Base-by-base conservation (phyloP, 2,329 filamentous ascomycete species). In the Blumeriella jaapii region DNA sequence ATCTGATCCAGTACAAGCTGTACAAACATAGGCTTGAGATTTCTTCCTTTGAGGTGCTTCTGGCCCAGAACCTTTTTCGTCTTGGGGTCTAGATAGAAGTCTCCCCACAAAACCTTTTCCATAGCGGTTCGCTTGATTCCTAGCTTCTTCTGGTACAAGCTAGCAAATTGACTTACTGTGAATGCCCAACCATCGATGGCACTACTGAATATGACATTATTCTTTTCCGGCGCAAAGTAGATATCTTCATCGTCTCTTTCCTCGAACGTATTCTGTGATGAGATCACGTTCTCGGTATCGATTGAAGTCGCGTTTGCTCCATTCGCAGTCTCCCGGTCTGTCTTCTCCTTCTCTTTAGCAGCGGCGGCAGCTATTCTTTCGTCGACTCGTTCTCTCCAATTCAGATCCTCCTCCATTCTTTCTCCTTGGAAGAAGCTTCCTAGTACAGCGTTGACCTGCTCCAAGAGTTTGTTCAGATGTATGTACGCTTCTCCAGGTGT, bases 121-220 rank as follows among this genome's bases (percentile, higher is more conserved):
- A 98, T 71, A 0, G 83, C 62, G 16, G 75, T 76, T 29, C 87
- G 73, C 61, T 94, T 96, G 59, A 96, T 93, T 10, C 91, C 89
- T 5, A 98, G 71, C 59, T 98, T 98, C 65, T 87, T 93, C 61
- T 96, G 89, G 55, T 96, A 98, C 17, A 96, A 64, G 23, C 74
- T 74, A 12, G 91, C 87, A 56, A 98, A 98, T 52, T 98, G 91
- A 32, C 86, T 75, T 31, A 94, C 79, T 0, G 91, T 98, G 53
- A 98, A 98, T 2, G 91, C 91, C 91, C 91, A 98, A n/a, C 91
- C 91, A 55, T 98, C 91, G 38, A 94, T 81, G 40, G 91, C 91
- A 56, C 89, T 96, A 63, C 85, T 86, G 58, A 98, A 98, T 45
- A 98, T 96, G 58, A 98, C 91, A 54, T 98, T 98, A 59, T 95